A percentile compares a stretch with the other conserved stretches of the same genome.
Conservation (phyloP, 805 yeast genomes). For the Candida xyloterini region DNA sequence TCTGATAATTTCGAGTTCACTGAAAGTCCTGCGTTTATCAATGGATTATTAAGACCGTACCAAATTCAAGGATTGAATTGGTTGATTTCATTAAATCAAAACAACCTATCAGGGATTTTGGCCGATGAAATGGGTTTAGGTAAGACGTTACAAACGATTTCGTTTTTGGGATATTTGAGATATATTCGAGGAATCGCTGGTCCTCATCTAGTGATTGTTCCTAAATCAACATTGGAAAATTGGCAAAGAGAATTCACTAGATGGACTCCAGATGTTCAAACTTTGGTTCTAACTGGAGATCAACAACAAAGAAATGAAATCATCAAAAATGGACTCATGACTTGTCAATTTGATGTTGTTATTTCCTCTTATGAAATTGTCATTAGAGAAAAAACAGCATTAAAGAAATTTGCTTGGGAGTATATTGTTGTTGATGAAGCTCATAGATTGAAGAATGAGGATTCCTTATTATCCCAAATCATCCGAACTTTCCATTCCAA, state of each 20-base stretch:
- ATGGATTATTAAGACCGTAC: slow-evolving; percentile 66
- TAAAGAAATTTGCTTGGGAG: slow-evolving; percentile 69
- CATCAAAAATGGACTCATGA: slow-evolving; percentile 46
- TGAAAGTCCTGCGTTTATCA: slow-evolving; percentile 49
- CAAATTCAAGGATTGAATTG: slow-evolving; percentile 82
- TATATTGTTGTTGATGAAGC: slow-evolving; percentile 81
- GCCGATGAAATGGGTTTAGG: slow-evolving; percentile 90
- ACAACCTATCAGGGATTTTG: slow-evolving; percentile 68
- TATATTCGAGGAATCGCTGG: slow-evolving; percentile 59
- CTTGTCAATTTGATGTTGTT: slow-evolving; percentile 69
- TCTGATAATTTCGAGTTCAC: slow-evolving; percentile 44
- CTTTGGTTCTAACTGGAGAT: slow-evolving; percentile 70
- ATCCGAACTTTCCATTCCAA: slow-evolving; percentile 68
- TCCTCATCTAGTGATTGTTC: slow-evolving; percentile 74
- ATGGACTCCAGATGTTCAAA: slow-evolving; percentile 79
- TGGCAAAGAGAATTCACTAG: slow-evolving; percentile 74
- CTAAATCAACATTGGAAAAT: slow-evolving; percentile 76
- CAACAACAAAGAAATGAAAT: slow-evolving; percentile 61
- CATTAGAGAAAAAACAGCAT: slow-evolving; percentile 65
- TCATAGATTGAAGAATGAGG: slow-evolving; percentile 78
- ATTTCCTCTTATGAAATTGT: slow-evolving; percentile 75
- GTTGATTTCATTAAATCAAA: slow-evolving; percentile 66
- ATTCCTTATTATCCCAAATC: slow-evolving; percentile 67
- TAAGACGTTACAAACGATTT: slow-evolving; percentile 75
- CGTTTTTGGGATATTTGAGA: slow-evolving; percentile 70